These are phyloP conservation scores for Lepidopterella palustris DNA, from an alignment of 495 filamentous ascomycete genomes.

Conservation along the genomic window DNA sequence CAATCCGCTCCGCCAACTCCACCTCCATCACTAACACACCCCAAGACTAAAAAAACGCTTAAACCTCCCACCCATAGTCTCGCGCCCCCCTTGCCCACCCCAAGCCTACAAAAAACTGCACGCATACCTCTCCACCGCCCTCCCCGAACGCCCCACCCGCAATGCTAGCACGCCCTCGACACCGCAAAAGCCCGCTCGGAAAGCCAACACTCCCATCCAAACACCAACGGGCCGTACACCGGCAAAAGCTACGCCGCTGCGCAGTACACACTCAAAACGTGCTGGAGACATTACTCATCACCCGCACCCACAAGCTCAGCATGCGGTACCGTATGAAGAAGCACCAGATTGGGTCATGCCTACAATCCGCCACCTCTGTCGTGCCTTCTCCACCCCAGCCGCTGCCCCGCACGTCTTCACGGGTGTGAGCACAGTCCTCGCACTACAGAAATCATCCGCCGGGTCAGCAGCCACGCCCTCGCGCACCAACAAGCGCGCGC, in stretches of 20 bases:
- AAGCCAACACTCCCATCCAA: slow-evolving; percentile 1
- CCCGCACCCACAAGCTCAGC: neutral
- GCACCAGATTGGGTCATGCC: slow-evolving; percentile 61
- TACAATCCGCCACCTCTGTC: slow-evolving; percentile 58
- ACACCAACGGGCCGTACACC: slow-evolving; percentile 16
- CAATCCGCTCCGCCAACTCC: neutral
- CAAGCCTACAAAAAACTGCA: slow-evolving; percentile 80
- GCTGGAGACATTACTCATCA: slow-evolving; percentile 9
- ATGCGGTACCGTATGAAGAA: slow-evolving; percentile 3
- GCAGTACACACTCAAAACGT: slow-evolving; percentile 26
- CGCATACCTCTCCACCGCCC: slow-evolving; percentile 65
- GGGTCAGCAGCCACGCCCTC: slow-evolving; percentile 5
- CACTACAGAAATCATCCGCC: slow-evolving; percentile 13
- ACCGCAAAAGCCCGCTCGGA: slow-evolving; percentile 7
- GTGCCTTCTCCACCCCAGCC: slow-evolving; percentile 51
- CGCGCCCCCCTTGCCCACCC: slow-evolving; percentile 76
- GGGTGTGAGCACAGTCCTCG: slow-evolving; percentile 51
- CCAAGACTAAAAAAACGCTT: slow-evolving; percentile 71
- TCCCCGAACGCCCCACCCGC: slow-evolving; percentile 43
- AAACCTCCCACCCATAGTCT: slow-evolving; percentile 73
- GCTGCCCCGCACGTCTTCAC: slow-evolving; percentile 59
- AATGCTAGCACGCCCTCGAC: slow-evolving; percentile 15
- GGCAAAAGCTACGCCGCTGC: slow-evolving; percentile 21
- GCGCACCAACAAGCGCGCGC: slow-evolving; percentile 13
- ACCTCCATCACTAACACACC: neutral